Percentiles rank a stretch among this genome's conserved stretches.
These are phyloP conservation scores for Suillus spraguei DNA, from an alignment of 768 basidiomycete species.

Conservation along the genomic window DNA sequence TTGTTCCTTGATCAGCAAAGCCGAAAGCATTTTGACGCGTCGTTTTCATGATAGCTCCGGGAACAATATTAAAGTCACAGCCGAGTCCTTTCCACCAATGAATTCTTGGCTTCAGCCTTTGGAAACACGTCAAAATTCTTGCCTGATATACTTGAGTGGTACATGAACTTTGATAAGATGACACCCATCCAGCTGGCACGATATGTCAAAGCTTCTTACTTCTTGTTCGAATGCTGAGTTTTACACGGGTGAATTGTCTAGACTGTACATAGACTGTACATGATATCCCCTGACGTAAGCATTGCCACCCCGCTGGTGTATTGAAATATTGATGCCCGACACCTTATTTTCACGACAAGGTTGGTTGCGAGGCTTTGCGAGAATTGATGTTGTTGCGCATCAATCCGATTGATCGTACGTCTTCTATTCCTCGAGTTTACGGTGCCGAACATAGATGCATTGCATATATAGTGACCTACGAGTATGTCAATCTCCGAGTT, in stretches of 20 bases:
- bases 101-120: neutral
- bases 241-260: neutral
- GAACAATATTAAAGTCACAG: neutral
- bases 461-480: neutral
- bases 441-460: neutral
- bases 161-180: conserved; percentile 2
- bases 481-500: neutral
- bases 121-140: neutral
- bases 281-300: neutral
- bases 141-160: neutral
- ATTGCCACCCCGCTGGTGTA: neutral
- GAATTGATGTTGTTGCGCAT: conserved; percentile 1
- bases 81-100: neutral
- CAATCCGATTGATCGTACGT: neutral
- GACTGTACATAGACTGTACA: neutral
- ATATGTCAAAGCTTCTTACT: neutral
- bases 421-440: conserved; percentile 1
- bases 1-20: neutral
- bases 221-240: neutral
- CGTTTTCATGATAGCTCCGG: neutral
- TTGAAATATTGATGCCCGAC: neutral
- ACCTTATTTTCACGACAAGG: conserved; percentile 2
- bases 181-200: neutral
- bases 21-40: neutral
- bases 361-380: neutral